These are phyloP conservation scores for Podila verticillata DNA, from an alignment of 192 early-diverging fungal genomes.

Conservation along the genomic window DNA sequence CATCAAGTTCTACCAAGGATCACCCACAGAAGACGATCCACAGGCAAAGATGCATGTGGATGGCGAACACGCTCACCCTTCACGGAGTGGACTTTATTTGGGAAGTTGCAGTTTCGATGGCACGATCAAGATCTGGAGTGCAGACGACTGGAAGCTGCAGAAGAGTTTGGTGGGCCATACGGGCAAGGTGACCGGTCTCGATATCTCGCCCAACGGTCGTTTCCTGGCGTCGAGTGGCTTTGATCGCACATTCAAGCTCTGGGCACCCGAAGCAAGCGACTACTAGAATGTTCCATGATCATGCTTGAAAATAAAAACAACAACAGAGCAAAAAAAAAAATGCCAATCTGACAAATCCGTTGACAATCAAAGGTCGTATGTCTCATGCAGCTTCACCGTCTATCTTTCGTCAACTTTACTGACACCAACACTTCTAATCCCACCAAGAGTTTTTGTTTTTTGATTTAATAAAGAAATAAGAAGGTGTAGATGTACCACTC, in stretches of 20 bases:
- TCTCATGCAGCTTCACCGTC: no score
- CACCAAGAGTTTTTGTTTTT: conserved; percentile 3
- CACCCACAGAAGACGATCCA: background rate
- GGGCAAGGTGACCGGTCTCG: conserved; percentile 90
- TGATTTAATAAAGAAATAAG: conserved; percentile 4
- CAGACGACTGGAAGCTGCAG: conserved; percentile 92
- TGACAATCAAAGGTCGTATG: no score
- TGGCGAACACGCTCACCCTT: conserved; percentile 33
- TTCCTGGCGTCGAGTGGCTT: conserved; percentile 89
- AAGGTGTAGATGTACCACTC: conserved; percentile 25
- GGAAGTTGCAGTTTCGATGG: conserved; percentile 89
- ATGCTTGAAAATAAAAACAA: background rate
- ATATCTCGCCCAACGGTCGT: conserved; percentile 82
- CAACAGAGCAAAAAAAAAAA: background rate
- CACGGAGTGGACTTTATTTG: conserved; percentile 77
- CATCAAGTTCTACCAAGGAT: conserved; percentile 67
- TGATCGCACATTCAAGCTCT: conserved; percentile 97
- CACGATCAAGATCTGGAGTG: conserved; percentile 91
- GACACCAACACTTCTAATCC: no score
- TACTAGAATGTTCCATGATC: conserved; percentile 13
- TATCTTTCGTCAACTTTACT: no score
- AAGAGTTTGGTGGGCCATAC: conserved; percentile 89
- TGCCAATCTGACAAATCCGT: no score
- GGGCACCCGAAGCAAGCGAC: conserved; percentile 64
- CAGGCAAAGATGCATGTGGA: conserved; percentile 41